These are phyloP conservation scores for Yamadazyma blattariae DNA, from an alignment of 1,139 yeast species.

Conservation along the genomic window DNA sequence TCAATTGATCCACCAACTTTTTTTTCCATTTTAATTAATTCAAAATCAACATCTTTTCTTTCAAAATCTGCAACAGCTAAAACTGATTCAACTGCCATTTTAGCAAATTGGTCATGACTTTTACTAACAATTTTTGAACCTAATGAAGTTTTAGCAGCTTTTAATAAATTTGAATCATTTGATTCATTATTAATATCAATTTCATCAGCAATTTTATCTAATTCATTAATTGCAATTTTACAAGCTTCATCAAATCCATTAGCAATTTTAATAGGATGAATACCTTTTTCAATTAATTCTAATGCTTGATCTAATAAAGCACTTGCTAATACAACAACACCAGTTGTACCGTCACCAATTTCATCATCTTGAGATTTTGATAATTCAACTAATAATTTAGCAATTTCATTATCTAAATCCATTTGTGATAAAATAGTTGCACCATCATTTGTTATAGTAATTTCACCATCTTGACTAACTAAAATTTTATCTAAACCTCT, in stretches of 20 bases:
- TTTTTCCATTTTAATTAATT: constrained; percentile 90
- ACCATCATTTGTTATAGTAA: constrained; percentile 97
- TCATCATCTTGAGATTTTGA: constrained; percentile 97
- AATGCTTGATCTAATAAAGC: constrained; percentile 92
- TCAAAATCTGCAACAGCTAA: constrained; percentile 88
- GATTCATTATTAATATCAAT: constrained; percentile 51
- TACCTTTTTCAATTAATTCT: constrained; percentile 93
- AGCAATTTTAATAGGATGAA: constrained; percentile 95
- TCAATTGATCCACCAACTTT: constrained; percentile 93
- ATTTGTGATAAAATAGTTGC: constrained; percentile 94
- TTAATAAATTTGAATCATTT: constrained; percentile 57
- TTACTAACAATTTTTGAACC: constrained; percentile 96
- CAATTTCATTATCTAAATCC: constrained; percentile 96
- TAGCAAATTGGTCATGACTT: constrained; percentile 88
- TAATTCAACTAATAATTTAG: constrained; percentile 89
- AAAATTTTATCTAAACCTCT: constrained; percentile 97
- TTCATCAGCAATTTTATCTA: constrained; percentile 71
- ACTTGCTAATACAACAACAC: constrained; percentile 95
- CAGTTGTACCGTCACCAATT: constrained; percentile 99
- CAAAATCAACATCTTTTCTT: constrained; percentile 94
- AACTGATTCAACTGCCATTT: constrained; percentile 97
- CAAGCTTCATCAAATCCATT: constrained; percentile 98
- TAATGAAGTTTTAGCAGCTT: constrained; percentile 91
- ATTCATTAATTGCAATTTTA: constrained; percentile 75
- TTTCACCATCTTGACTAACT: constrained; percentile 92